These are phyloP conservation scores for Vitis rotundifolia DNA, from an alignment of 164 flowering plant genomes.

Conservation along the genomic window DNA sequence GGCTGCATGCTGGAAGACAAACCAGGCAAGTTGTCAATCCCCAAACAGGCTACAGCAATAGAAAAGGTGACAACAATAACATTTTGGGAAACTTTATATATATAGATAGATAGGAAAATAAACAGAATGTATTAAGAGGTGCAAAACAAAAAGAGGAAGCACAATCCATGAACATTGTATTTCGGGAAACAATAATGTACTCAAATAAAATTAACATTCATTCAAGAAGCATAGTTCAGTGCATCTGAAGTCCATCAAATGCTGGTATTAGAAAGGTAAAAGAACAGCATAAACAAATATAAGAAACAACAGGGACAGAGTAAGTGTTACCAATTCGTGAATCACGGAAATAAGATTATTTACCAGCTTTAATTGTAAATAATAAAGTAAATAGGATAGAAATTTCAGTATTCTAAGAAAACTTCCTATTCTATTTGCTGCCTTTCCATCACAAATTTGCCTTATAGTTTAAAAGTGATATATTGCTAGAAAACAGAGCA, in stretches of 20 bases:
- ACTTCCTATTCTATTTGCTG: neutral
- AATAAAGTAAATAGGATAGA: neutral
- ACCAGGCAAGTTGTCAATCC: neutral
- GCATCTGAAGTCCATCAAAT: no score
- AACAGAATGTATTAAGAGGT: no score
- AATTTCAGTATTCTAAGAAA: no score
- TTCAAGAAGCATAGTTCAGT: no score
- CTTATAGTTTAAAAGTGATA: neutral
- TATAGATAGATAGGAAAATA: no score
- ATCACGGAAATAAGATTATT: neutral
- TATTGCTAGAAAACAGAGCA: neutral
- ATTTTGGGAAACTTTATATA: no score
- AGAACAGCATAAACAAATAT: neutral
- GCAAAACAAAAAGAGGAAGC: no score
- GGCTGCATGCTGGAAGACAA: slow-evolving; percentile 86
- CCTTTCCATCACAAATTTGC: neutral
- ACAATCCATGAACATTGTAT: no score
- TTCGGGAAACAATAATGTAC: no score
- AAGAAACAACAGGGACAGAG: neutral
- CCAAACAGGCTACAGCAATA: neutral
- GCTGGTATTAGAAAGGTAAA: no score
- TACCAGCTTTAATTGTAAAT: neutral
- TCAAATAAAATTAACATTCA: no score
- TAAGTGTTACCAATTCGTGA: neutral
- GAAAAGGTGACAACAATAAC: neutral